phyloP scores from a whole-genome alignment of 2,329 filamentous ascomycete species.

The Myriangium duriaei region DNA sequence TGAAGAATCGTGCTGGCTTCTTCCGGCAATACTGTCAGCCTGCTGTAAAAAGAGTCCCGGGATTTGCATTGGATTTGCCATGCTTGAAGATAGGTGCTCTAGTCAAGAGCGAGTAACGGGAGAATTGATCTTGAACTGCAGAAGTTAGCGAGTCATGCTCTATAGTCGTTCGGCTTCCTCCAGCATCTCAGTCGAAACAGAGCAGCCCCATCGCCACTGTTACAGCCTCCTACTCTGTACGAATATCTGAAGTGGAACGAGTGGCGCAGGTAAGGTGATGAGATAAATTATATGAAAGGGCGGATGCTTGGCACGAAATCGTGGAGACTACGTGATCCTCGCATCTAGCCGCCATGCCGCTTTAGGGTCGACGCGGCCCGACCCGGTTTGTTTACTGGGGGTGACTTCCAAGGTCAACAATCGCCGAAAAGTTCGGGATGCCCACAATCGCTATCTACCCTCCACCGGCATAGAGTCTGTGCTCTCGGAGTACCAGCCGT shows the following conservation, averaged over 20 bases:
- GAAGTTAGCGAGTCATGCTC: too few relatives aligned
- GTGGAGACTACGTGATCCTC: too few relatives aligned
- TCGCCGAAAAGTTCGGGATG: neutral
- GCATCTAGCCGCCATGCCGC: neutral
- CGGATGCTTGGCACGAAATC: neutral
- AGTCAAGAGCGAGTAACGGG: too few relatives aligned
- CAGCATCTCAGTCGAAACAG: too few relatives aligned
- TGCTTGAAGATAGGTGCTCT: conserved; percentile 4
- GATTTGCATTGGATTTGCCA: conserved; percentile 6
- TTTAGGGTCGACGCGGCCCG: neutral
- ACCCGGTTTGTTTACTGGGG: conserved; percentile 7
- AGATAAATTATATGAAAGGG: too few relatives aligned
- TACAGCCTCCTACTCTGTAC: too few relatives aligned
- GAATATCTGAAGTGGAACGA: too few relatives aligned
- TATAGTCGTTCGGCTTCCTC: too few relatives aligned
- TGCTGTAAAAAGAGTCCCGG: neutral
- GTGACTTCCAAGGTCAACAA: neutral
- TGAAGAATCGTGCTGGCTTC: too few relatives aligned
- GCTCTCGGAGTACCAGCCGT: conserved; percentile 7
- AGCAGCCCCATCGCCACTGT: too few relatives aligned
- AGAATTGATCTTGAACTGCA: conserved; percentile 5
- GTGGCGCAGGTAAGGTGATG: too few relatives aligned
- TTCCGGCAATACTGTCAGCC: too few relatives aligned
- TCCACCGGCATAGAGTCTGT: conserved; percentile 6
- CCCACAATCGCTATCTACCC: conserved; percentile 7